These are phyloP conservation scores for Daldinia vernicosa DNA, from an alignment of 495 filamentous ascomycete species.

Conservation along the genomic window DNA sequence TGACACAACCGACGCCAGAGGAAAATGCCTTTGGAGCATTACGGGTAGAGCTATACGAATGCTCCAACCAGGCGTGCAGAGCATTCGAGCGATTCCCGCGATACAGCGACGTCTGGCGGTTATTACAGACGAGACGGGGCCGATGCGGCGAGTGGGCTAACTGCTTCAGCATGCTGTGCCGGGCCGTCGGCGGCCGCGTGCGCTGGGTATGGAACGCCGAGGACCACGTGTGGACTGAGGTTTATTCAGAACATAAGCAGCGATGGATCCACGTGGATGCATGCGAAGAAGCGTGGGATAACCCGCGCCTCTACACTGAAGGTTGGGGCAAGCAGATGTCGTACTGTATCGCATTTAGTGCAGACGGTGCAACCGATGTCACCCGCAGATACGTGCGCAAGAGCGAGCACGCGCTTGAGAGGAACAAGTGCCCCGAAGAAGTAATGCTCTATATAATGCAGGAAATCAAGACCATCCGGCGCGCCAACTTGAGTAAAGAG, in stretches of 20 bases:
- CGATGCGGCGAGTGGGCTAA: slow-evolving; percentile 97
- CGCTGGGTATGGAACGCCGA: slow-evolving; percentile 99
- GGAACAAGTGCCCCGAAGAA: slow-evolving; percentile 82
- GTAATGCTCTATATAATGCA: slow-evolving; percentile 87
- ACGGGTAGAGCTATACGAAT: slow-evolving; percentile 89
- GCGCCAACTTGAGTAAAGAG: slow-evolving; percentile 80
- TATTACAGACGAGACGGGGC: slow-evolving; percentile 84
- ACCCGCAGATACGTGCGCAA: slow-evolving; percentile 95
- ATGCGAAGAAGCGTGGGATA: slow-evolving; percentile 96
- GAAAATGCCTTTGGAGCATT: slow-evolving; percentile 87
- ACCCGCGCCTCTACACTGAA: slow-evolving; percentile 90
- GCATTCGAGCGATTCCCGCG: slow-evolving; percentile 89
- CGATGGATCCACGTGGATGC: slow-evolving; percentile 97
- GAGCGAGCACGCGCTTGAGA: slow-evolving; percentile 72
- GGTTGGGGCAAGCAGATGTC: slow-evolving; percentile 95
- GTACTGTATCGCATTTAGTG: slow-evolving; percentile 96
- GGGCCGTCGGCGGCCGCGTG: slow-evolving; percentile 88
- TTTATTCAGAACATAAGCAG: slow-evolving; percentile 92
- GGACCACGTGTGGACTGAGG: slow-evolving; percentile 97
- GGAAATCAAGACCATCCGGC: slow-evolving; percentile 85
- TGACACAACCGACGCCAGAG: slow-evolving; percentile 84
- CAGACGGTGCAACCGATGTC: slow-evolving; percentile 94
- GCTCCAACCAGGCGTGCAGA: slow-evolving; percentile 73
- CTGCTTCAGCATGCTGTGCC: slow-evolving; percentile 98
- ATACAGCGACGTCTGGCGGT: slow-evolving; percentile 94